Percentiles rank a stretch among this genome's conserved stretches.
phyloP scores from a whole-genome alignment of 495 filamentous ascomycete species.

The Penicillium pancosmium region DNA sequence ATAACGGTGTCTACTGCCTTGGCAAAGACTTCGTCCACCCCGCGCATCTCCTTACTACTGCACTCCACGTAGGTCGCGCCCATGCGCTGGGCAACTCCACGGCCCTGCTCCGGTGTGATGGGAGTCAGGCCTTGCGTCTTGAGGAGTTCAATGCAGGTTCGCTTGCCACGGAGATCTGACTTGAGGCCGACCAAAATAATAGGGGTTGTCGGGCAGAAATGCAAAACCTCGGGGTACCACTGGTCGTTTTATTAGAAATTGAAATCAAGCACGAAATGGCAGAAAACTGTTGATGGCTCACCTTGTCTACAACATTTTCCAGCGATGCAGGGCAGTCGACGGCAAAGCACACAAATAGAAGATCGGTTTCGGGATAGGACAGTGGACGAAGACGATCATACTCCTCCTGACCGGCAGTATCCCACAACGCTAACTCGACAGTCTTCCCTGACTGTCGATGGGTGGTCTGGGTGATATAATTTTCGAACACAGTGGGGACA shows the following conservation, averaged over 20 bases:
- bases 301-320: constrained; percentile 99
- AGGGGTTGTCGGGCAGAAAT: constrained; percentile 97
- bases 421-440: constrained; percentile 95
- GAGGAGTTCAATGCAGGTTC: constrained; percentile 95
- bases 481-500: constrained; percentile 98
- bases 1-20: constrained; percentile 86
- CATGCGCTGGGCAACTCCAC: constrained; percentile 87
- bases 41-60: constrained; percentile 94
- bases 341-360: constrained; percentile 98
- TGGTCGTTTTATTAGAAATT: constrained; percentile 36
- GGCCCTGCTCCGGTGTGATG: constrained; percentile 87
- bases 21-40: constrained; percentile 94
- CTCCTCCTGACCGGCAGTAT: constrained; percentile 98
- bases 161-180: constrained; percentile 91
- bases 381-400: constrained; percentile 95
- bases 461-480: constrained; percentile 96
- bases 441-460: constrained; percentile 87
- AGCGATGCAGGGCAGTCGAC: constrained; percentile 98
- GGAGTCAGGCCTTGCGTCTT: constrained; percentile 96
- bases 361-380: constrained; percentile 96
- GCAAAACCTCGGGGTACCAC: constrained; percentile 99
- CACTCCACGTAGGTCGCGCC: constrained; percentile 95
- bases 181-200: constrained; percentile 95
- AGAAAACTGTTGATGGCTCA: constrained; percentile 37
- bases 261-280: neutral